phyloP scores from a whole-genome alignment of 2,329 filamentous ascomycete species.

The Lecanicillium sp. region DNA sequence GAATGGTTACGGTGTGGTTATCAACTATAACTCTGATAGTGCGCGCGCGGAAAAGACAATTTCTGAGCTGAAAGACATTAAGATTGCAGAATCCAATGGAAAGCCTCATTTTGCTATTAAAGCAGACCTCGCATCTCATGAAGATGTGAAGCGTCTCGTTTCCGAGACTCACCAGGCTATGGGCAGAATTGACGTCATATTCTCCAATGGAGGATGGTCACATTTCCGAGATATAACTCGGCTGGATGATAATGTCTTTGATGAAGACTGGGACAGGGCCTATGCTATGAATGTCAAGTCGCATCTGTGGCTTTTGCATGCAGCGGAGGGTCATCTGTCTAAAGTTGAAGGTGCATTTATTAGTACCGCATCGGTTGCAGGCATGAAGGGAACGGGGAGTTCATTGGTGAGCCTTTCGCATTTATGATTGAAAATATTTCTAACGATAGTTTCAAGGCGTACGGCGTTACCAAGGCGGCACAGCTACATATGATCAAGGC shows the following conservation, averaged over 20 bases:
- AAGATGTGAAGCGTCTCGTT: conserved; percentile 52
- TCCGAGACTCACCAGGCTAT: conserved; percentile 49
- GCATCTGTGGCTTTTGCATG: conserved; percentile 52
- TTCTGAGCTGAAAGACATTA: conserved; percentile 41
- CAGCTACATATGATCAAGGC: conserved; percentile 51
- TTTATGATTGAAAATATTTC: background rate
- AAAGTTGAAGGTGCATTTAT: conserved; percentile 52
- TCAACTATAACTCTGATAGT: conserved; percentile 63
- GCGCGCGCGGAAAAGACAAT: conserved; percentile 52
- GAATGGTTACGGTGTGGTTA: conserved; percentile 58
- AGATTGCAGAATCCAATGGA: conserved; percentile 19
- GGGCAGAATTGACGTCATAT: conserved; percentile 59
- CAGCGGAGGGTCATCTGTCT: conserved; percentile 44
- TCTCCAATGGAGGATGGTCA: conserved; percentile 64
- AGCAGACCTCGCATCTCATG: conserved; percentile 55
- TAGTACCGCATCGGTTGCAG: conserved; percentile 55
- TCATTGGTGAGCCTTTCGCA: conserved; percentile 33
- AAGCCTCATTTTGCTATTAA: conserved; percentile 42
- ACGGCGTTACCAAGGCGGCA: conserved; percentile 70
- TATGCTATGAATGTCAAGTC: conserved; percentile 56
- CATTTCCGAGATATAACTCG: conserved; percentile 33
- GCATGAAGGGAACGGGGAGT: conserved; percentile 55
- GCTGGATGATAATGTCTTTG: conserved; percentile 44
- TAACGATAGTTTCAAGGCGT: conserved; percentile 39
- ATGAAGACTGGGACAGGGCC: conserved; percentile 51